Evolutionary conservation across 2,329 filamentous ascomycete species (phyloP).

Genomic region (Scedosporium boydii): DNA sequence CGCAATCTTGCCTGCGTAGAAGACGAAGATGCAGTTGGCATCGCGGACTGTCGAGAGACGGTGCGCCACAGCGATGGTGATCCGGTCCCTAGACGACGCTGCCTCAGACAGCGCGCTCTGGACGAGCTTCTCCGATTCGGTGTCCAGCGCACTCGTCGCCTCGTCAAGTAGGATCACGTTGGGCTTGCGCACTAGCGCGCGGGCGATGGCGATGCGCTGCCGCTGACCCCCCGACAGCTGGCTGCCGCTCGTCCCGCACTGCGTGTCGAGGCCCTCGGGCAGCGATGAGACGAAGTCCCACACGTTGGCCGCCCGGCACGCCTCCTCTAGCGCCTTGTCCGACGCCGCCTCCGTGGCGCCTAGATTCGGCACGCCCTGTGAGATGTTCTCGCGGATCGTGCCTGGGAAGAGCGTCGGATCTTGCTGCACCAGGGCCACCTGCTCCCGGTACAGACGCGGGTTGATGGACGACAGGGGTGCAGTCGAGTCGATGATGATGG

Average conservation of each 20-base stretch:
- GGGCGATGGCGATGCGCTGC: conserved; percentile 63
- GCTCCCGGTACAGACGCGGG: conserved; percentile 20
- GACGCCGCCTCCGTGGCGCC: conserved; percentile 9
- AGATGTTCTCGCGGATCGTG: conserved; percentile 46
- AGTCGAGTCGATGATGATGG: conserved; percentile 19
- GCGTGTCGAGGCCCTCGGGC: conserved; percentile 51
- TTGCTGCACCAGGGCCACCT: conserved; percentile 30
- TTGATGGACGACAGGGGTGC: conserved; percentile 17
- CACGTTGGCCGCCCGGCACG: conserved; percentile 44
- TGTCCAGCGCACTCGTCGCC: conserved; percentile 56
- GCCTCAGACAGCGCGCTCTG: conserved; percentile 49
- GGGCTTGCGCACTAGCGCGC: conserved; percentile 58
- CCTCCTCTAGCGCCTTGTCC: conserved; percentile 33
- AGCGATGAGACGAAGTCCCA: conserved; percentile 46
- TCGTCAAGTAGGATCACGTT: conserved; percentile 63
- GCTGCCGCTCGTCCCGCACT: conserved; percentile 56
- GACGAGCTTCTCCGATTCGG: conserved; percentile 55
- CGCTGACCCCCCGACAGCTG: conserved; percentile 65
- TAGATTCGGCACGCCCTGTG: conserved; percentile 25
- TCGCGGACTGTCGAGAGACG: conserved; percentile 45
- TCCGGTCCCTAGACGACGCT: conserved; percentile 19
- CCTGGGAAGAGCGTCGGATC: conserved; percentile 34
- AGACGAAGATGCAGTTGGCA: conserved; percentile 54
- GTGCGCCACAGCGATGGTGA: conserved; percentile 59
- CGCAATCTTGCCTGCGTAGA: conserved; percentile 44